Evolutionary conservation across 2,329 filamentous ascomycete species (phyloP), one percentile per base, ranked within the genome.

Genomic region (Chrysosporium queenslandicum): DNA sequence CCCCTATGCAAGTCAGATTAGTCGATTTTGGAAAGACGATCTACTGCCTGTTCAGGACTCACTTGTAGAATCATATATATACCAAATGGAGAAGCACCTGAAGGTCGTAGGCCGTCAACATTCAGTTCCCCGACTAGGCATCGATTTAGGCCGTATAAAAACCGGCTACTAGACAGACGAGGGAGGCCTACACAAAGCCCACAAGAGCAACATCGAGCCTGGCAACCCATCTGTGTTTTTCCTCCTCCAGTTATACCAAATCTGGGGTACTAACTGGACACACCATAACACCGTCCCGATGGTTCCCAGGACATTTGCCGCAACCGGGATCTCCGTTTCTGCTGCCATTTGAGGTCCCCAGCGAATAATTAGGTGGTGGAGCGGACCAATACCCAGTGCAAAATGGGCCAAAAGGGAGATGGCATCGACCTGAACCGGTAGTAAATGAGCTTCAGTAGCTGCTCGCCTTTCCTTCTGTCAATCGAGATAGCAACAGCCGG

Each of bases 171-270:
- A n/a, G n/a, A n/a, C n/a, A n/a, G n/a, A n/a, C n/a, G n/a, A n/a
- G n/a, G 18, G 36, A 46, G 73, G 61, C 37, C 25, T 50, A 50
- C 48, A 50, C 18, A 50, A 20, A n/a, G 77, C 79, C 80, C 80
- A 84, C 1, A 83, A 64, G 56, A 83, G 77, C 70, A 83, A 76
- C 80, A 83, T 83, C 18, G 66, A 59, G 0, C 71, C 73, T 0
- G 80, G 80, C 1, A 83, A 66, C 2, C 81, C 81, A 36, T 82
- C 79, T 0, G 80, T 83, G 55, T 73, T 75, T 61, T 83, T 82
- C 11, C 68, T 73, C 18, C 72, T 70, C 74, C 77, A 83, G 61
- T 82, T 83, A 54, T 77, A 74, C 76, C 77, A 82, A 68, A 83
- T 81, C 58, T 73, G 70, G 11, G 64, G 64, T 14, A 70, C 58